phyloP scores from a whole-genome alignment of 345 rosid species.

The Eucalyptus tenuipes region DNA sequence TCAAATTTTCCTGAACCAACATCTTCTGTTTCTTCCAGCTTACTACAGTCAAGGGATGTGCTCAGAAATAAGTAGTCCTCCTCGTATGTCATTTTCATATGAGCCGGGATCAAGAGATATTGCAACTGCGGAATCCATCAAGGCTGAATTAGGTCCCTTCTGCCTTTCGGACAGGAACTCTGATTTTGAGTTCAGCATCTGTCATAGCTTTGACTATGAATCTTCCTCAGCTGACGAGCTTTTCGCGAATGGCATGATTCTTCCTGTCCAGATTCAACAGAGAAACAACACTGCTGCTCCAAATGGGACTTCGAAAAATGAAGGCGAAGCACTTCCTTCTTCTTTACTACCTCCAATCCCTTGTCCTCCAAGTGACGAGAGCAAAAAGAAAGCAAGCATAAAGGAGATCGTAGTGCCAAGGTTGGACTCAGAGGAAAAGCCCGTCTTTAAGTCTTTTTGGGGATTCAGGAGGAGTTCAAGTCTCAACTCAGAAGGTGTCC shows the following conservation, averaged over 20 bases:
- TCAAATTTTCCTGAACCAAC: background rate
- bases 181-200: background rate
- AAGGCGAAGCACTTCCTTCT: background rate
- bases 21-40: background rate
- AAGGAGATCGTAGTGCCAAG: background rate
- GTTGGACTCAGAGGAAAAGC: background rate
- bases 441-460: background rate
- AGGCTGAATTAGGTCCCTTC: background rate
- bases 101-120: background rate
- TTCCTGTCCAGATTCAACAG: background rate
- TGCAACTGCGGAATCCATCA: background rate
- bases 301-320: background rate
- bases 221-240: background rate
- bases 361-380: background rate
- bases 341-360: background rate
- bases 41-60: background rate
- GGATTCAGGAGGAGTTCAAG: constrained; percentile 2
- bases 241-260: constrained; percentile 1
- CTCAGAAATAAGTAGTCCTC: background rate
- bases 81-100: background rate
- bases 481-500: background rate
- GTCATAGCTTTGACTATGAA: background rate
- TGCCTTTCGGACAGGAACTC: background rate
- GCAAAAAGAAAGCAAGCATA: background rate
- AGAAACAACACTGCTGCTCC: background rate